Conservation (phyloP, 2,329 filamentous ascomycete genomes). For the Fusarium succisae region DNA sequence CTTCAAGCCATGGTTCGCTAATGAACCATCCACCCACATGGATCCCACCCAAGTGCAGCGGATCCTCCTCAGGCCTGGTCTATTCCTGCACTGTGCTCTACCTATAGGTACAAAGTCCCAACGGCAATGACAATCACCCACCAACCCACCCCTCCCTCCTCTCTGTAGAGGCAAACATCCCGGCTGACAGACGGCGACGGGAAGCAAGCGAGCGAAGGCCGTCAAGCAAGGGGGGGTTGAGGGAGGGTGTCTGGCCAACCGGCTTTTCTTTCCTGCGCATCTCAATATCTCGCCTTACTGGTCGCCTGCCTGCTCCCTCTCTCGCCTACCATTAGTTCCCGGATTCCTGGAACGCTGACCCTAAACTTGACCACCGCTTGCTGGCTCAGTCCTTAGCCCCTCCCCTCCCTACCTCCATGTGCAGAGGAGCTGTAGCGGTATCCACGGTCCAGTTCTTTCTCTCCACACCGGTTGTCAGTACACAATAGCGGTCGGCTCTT, state of each 20-base stretch:
- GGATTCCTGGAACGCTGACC: conserved; percentile 37
- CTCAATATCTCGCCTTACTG: conserved; percentile 40
- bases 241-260: conserved; percentile 29
- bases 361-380: conserved; percentile 24
- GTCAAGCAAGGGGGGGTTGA: conserved; percentile 27
- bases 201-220: conserved; percentile 42
- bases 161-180: conserved; percentile 28
- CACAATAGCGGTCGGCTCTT: conserved; percentile 34
- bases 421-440: conserved; percentile 14
- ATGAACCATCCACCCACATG: conserved; percentile 8
- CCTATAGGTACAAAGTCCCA: conserved; percentile 15
- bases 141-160: not conserved
- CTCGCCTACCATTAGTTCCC: conserved; percentile 43
- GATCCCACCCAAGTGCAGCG: conserved; percentile 17
- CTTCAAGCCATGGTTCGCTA: conserved; percentile 24
- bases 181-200: conserved; percentile 39
- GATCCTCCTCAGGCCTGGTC: conserved; percentile 8
- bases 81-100: conserved; percentile 7
- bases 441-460: conserved; percentile 24
- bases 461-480: conserved; percentile 34
- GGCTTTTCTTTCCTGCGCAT: conserved; percentile 32
- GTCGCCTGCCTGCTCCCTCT: conserved; percentile 9
- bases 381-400: conserved; percentile 13
- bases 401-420: conserved; percentile 14
- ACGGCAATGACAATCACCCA: conserved; percentile 25